These are phyloP conservation scores for Hyaloscypha hepaticicola DNA, from an alignment of 495 filamentous ascomycete genomes.

Conservation along the genomic window DNA sequence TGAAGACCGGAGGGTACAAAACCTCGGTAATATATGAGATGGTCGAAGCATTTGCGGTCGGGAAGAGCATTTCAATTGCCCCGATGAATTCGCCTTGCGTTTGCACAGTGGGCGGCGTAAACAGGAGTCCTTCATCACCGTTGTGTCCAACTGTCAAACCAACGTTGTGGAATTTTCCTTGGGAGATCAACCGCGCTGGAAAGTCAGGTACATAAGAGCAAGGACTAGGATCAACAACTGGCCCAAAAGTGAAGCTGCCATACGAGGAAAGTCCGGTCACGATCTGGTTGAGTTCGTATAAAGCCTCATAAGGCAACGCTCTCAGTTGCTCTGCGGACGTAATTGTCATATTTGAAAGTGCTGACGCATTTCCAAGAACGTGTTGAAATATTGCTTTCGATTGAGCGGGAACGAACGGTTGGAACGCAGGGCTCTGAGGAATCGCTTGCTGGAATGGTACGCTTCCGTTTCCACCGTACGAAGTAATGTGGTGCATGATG, in stretches of 20 bases:
- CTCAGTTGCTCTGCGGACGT: slow-evolving; percentile 50
- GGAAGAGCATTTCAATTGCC: background rate
- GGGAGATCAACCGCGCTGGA: slow-evolving; percentile 53
- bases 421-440: slow-evolving; percentile 30
- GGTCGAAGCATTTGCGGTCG: background rate
- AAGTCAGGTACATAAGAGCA: slow-evolving; percentile 55
- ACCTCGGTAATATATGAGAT: background rate
- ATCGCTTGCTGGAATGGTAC: slow-evolving; percentile 31
- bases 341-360: slow-evolving; percentile 27
- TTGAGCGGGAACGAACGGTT: slow-evolving; percentile 21
- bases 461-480: slow-evolving; percentile 36
- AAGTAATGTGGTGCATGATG: slow-evolving; percentile 65
- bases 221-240: slow-evolving; percentile 47
- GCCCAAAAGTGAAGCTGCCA: slow-evolving; percentile 54
- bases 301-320: slow-evolving; percentile 40
- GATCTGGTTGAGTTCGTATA: slow-evolving; percentile 52
- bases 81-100: background rate
- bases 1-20: slow-evolving; percentile 35
- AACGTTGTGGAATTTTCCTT: slow-evolving; percentile 56
- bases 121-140: slow-evolving; percentile 48
- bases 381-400: slow-evolving; percentile 17
- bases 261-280: slow-evolving; percentile 42
- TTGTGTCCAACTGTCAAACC: slow-evolving; percentile 57
- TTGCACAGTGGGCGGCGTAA: slow-evolving; percentile 3
- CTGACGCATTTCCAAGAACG: slow-evolving; percentile 19